A percentile compares a stretch with the other conserved stretches of the same genome.
phyloP scores from a whole-genome alignment of 1,284 basidiomycete genomes.

The Malassezia psittaci region DNA sequence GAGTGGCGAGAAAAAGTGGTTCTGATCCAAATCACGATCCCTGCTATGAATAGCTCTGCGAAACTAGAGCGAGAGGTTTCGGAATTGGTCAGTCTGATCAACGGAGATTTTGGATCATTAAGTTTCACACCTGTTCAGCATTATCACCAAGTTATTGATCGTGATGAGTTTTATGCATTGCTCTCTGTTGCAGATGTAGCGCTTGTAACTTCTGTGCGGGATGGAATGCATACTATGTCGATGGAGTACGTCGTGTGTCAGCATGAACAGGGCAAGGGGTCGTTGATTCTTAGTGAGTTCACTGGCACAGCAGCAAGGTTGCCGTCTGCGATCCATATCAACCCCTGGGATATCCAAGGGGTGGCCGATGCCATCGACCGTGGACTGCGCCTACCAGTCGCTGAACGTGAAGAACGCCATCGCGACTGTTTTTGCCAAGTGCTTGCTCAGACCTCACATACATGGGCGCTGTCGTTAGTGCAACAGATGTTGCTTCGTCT shows the following conservation, averaged over 20 bases:
- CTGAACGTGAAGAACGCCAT: conserved; percentile 71
- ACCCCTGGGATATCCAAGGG: conserved; percentile 71
- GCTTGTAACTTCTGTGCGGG: conserved; percentile 86
- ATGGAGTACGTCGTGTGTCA: conserved; percentile 97
- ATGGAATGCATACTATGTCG: conserved; percentile 94
- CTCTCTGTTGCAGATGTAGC: conserved; percentile 86
- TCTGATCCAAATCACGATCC: conserved; percentile 74
- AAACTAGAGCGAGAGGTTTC: conserved; percentile 87
- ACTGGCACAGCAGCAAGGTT: conserved; percentile 89
- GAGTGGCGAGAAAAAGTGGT: conserved; percentile 83
- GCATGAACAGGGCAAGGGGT: conserved; percentile 62
- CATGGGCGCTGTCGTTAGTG: conserved; percentile 85
- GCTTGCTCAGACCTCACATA: conserved; percentile 83
- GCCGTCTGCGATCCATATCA: conserved; percentile 62
- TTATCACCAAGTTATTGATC: conserved; percentile 90
- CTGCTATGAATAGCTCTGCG: conserved; percentile 83
- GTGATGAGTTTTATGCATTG: conserved; percentile 94
- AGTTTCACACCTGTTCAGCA: conserved; percentile 99
- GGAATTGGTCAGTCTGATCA: conserved; percentile 91
- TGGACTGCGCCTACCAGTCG: conserved; percentile 68
- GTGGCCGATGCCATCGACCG: conserved; percentile 89
- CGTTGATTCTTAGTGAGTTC: conserved; percentile 86
- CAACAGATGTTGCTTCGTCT: conserved; percentile 78
- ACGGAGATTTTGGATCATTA: conserved; percentile 84
- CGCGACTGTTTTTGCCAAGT: conserved; percentile 62